A percentile compares a stretch with the other conserved stretches of the same genome.
Conservation (phyloP, 495 filamentous ascomycete genomes). For the Aspergillus olivimuriae region DNA sequence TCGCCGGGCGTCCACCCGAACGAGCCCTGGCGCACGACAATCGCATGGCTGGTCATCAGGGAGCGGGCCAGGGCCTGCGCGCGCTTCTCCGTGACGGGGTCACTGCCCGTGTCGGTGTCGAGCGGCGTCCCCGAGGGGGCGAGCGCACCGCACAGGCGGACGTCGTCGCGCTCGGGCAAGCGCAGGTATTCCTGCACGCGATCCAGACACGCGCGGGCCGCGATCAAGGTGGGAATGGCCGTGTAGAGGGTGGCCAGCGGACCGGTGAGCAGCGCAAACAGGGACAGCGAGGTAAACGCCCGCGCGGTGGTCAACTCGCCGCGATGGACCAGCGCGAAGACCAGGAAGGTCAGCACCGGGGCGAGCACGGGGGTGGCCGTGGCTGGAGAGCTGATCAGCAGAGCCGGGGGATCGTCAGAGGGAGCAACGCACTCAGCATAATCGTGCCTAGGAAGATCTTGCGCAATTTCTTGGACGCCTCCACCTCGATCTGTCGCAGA, state of each 20-base stretch:
- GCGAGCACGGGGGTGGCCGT: constrained; percentile 3
- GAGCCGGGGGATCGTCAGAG: not conserved
- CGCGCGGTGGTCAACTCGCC: constrained; percentile 26
- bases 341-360: constrained; percentile 32
- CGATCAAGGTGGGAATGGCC: constrained; percentile 12
- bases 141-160: not conserved
- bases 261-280: constrained; percentile 19
- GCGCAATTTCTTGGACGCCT: no score
- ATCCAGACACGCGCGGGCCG: constrained; percentile 17
- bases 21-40: no score
- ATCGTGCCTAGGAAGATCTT: no score
- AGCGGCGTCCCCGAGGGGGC: constrained; percentile 1
- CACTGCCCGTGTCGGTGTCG: no score
- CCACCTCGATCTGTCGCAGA: not conserved
- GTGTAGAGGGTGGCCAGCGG: constrained; percentile 14
- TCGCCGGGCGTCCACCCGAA: no score
- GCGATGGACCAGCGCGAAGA: constrained; percentile 26
- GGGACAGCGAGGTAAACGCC: constrained; percentile 27
- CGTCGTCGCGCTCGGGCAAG: no score
- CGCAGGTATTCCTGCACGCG: constrained; percentile 19
- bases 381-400: no score
- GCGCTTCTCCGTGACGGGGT: no score
- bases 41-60: no score
- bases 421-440: not conserved
- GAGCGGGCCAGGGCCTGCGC: no score